phyloP scores from a whole-genome alignment of 257 asterid species.

The Scutellaria galericulata region DNA sequence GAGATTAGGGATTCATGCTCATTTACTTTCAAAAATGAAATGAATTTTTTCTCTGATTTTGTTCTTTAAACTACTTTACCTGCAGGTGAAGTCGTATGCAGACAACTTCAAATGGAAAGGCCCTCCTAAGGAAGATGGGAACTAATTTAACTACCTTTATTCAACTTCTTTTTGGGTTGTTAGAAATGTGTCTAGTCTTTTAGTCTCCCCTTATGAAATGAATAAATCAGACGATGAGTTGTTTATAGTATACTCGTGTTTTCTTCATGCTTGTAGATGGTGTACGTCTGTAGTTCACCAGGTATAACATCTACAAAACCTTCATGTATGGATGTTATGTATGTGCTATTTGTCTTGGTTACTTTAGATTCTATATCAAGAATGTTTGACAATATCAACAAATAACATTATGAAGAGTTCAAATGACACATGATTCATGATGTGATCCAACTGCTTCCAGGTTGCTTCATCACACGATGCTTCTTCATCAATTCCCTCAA shows the following conservation, averaged over 20 bases:
- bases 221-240: no score
- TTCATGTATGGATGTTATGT: no score
- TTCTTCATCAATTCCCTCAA: conserved; percentile 70
- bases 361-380: no score
- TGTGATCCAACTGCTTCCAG: conserved; percentile 77
- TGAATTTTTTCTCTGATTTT: background rate
- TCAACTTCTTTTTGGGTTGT: background rate
- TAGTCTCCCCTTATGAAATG: background rate
- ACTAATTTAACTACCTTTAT: conserved; percentile 32
- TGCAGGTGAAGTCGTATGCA: conserved; percentile 82
- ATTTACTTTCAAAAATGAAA: background rate
- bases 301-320: no score
- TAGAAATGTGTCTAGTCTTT: background rate
- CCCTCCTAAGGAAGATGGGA: conserved; percentile 61
- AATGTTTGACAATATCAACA: no score
- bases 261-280: no score
- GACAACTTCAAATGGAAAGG: conserved; percentile 99
- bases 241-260: no score
- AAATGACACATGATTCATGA: conserved; percentile 28
- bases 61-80: background rate
- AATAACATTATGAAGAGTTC: no score
- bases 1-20: background rate
- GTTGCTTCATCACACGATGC: conserved; percentile 64
- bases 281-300: no score
- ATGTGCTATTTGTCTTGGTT: no score